Conservation (phyloP, 768 basidiomycete genomes). For the Candolleomyces eurysporus region DNA sequence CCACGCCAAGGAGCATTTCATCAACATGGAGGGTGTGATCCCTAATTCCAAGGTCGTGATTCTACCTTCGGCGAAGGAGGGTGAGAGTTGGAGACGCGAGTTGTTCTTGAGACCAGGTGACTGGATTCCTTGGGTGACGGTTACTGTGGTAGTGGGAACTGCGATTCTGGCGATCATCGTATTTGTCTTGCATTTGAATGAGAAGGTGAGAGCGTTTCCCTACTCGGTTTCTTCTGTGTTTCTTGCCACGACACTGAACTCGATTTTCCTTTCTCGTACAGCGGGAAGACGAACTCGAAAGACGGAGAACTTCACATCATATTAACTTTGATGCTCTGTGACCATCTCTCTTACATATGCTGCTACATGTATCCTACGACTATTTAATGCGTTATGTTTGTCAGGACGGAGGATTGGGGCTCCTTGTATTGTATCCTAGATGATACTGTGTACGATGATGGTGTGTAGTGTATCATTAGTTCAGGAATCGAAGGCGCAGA, state of each 20-base stretch:
- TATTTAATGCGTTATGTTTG: neutral
- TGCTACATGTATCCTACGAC: neutral
- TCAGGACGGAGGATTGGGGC: too few relatives aligned
- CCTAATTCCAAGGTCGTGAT: constrained; percentile 98
- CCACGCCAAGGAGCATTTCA: constrained; percentile 67
- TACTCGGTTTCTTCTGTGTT: neutral
- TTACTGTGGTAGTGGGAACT: constrained; percentile 76
- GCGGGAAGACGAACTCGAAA: constrained; percentile 93
- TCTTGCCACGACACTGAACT: neutral
- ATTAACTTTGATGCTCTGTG: constrained; percentile 97
- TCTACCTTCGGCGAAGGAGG: constrained; percentile 61
- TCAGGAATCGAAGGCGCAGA: too few relatives aligned
- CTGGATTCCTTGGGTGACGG: constrained; percentile 98
- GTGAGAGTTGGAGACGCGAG: constrained; percentile 78
- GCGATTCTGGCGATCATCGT: constrained; percentile 77
- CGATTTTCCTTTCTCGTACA: constrained; percentile 27
- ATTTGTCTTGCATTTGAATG: constrained; percentile 83
- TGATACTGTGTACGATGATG: too few relatives aligned
- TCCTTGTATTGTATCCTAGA: too few relatives aligned
- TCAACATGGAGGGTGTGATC: constrained; percentile 95
- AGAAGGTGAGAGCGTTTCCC: constrained; percentile 63
- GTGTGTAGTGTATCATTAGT: too few relatives aligned
- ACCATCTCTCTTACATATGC: constrained; percentile 11
- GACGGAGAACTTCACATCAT: constrained; percentile 85
- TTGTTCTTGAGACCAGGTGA: constrained; percentile 91